Percentiles rank a stretch among this genome's conserved stretches.
These are phyloP conservation scores for Kodamaea anthophila DNA, from an alignment of 1,139 yeast genomes.

Conservation along the genomic window DNA sequence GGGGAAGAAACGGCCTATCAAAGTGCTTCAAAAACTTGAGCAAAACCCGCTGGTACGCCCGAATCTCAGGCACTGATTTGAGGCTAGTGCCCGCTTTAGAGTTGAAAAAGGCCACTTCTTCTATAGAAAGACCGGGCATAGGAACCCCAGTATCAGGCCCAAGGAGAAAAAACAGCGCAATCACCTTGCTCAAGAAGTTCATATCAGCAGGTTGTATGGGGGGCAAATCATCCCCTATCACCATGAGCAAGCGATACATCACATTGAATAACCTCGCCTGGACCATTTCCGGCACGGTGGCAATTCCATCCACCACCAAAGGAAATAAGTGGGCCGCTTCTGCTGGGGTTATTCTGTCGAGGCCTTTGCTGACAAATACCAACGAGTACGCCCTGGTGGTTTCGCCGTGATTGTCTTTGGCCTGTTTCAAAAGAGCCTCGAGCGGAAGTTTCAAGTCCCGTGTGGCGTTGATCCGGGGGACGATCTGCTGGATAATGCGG, in stretches of 20 bases:
- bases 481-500: slow-evolving; percentile 58
- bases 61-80: slow-evolving; percentile 42
- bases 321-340: slow-evolving; percentile 43
- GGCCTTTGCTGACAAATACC: slow-evolving; percentile 59
- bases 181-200: slow-evolving; percentile 37
- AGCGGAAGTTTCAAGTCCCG: slow-evolving; percentile 54
- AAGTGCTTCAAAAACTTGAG: slow-evolving; percentile 31
- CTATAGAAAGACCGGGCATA: slow-evolving; percentile 57
- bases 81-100: slow-evolving; percentile 60
- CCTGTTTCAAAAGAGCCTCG: slow-evolving; percentile 56
- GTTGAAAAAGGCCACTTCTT: slow-evolving; percentile 56
- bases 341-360: slow-evolving; percentile 40
- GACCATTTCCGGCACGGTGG: slow-evolving; percentile 28
- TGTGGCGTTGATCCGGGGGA: slow-evolving; percentile 63
- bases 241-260: slow-evolving; percentile 45
- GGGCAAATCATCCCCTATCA: not conserved
- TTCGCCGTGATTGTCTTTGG: slow-evolving; percentile 42
- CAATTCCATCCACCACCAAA: slow-evolving; percentile 40
- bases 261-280: slow-evolving; percentile 59
- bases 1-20: slow-evolving; percentile 32
- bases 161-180: slow-evolving; percentile 54
- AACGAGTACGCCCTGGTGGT: slow-evolving; percentile 61
- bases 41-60: slow-evolving; percentile 35
- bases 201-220: slow-evolving; percentile 31
- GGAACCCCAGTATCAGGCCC: slow-evolving; percentile 22